Evolutionary conservation across 2,329 filamentous ascomycete genomes (phyloP).

Genomic region (Lithohypha guttulata): DNA sequence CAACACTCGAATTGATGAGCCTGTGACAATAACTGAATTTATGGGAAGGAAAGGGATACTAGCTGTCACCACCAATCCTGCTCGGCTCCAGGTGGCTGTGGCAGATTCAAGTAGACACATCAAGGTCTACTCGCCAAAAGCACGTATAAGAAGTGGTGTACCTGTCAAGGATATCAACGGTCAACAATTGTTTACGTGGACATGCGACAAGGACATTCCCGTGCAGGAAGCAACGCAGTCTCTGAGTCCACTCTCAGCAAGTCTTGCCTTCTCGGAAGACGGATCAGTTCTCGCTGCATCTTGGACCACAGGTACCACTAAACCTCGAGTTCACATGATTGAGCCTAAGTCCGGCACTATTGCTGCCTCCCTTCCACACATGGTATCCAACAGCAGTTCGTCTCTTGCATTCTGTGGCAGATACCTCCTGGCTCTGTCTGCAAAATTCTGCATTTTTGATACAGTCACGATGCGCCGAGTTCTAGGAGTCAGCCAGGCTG

Average conservation of each 20-base stretch:
- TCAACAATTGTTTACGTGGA: constrained; percentile 61
- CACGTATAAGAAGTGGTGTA: constrained; percentile 54
- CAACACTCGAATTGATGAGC: constrained; percentile 70
- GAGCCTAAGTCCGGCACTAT: constrained; percentile 60
- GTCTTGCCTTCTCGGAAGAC: constrained; percentile 69
- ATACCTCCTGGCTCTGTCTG: constrained; percentile 64
- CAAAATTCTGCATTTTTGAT: constrained; percentile 69
- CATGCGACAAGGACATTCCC: constrained; percentile 29
- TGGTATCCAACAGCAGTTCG: constrained; percentile 55
- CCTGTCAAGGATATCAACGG: constrained; percentile 38
- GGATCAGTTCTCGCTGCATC: constrained; percentile 61
- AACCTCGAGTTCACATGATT: constrained; percentile 57
- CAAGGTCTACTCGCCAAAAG: constrained; percentile 69
- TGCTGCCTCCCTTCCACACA: constrained; percentile 53
- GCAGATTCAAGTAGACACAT: constrained; percentile 70
- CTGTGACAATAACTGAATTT: constrained; percentile 26
- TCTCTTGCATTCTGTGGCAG: constrained; percentile 62
- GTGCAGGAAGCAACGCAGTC: constrained; percentile 28
- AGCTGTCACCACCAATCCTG: constrained; percentile 61
- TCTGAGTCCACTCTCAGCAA: constrained; percentile 39
- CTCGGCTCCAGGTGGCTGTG: constrained; percentile 64
- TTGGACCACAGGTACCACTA: constrained; percentile 38
- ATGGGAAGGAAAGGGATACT: constrained; percentile 56
- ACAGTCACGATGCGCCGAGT: constrained; percentile 44
- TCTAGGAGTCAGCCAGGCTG: constrained; percentile 7